Evolutionary conservation across 2,329 filamentous ascomycete species (phyloP).

Genomic region (Pestalotiopsis sp.): DNA sequence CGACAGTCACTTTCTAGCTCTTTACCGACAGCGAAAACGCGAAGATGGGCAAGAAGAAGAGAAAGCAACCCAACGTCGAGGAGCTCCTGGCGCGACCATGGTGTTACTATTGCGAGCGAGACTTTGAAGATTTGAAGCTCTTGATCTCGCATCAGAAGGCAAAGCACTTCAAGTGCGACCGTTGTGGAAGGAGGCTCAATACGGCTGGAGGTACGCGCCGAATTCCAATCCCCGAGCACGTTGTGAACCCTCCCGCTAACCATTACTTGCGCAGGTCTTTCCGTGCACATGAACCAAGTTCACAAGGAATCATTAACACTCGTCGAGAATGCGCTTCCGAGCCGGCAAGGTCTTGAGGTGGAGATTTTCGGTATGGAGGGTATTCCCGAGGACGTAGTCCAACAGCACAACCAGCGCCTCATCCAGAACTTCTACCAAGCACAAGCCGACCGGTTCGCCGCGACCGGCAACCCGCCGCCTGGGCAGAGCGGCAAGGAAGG

Average conservation of each 20-base stretch:
- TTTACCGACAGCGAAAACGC: not conserved
- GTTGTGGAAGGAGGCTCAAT: slow-evolving; percentile 84
- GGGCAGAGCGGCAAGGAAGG: slow-evolving; percentile 61
- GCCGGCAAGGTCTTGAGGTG: slow-evolving; percentile 80
- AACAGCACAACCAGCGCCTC: slow-evolving; percentile 84
- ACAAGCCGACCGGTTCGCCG: slow-evolving; percentile 77
- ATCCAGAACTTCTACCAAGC: slow-evolving; percentile 82
- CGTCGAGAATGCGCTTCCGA: slow-evolving; percentile 90
- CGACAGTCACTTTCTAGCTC: not conserved
- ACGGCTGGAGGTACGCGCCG: slow-evolving; percentile 79
- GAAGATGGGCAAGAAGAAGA: slow-evolving; percentile 85
- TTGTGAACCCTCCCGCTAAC: slow-evolving; percentile 10
- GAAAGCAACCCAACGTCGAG: slow-evolving; percentile 81
- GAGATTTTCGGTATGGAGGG: slow-evolving; percentile 99
- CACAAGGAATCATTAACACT: slow-evolving; percentile 88
- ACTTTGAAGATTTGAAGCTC: slow-evolving; percentile 96
- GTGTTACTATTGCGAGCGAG: slow-evolving; percentile 99
- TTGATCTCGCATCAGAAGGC: slow-evolving; percentile 97
- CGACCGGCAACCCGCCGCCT: slow-evolving; percentile 80
- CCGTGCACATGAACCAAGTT: slow-evolving; percentile 97
- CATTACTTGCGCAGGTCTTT: slow-evolving; percentile 63
- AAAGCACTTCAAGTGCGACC: slow-evolving; percentile 98
- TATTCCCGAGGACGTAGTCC: slow-evolving; percentile 81
- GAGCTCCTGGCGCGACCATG: slow-evolving; percentile 85
- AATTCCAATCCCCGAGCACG: not conserved